Evolutionary conservation across 2,329 filamentous ascomycete species (phyloP).

Genomic region (Karstenula rhodostoma): DNA sequence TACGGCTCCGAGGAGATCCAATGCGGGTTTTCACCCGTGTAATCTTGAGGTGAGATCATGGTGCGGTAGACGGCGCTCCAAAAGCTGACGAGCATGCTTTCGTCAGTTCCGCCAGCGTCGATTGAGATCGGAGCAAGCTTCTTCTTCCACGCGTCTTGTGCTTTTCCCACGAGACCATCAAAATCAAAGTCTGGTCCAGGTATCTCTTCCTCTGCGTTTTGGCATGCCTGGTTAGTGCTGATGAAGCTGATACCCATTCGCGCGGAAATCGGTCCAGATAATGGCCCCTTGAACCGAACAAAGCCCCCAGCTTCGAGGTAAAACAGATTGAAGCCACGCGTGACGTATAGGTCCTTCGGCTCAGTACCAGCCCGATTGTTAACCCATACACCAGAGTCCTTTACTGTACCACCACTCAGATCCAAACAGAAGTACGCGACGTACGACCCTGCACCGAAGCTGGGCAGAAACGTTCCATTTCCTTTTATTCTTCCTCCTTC

Average conservation of each 20-base stretch:
- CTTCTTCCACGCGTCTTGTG: conserved; percentile 51
- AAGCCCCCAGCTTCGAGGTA: conserved; percentile 47
- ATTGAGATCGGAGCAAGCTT: conserved; percentile 52
- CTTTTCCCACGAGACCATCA: conserved; percentile 56
- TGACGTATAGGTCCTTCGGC: conserved; percentile 50
- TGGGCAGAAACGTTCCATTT: conserved; percentile 66
- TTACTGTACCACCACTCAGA: conserved; percentile 58
- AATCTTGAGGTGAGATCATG: conserved; percentile 57
- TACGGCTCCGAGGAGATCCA: conserved; percentile 56
- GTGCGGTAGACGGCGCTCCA: conserved; percentile 57
- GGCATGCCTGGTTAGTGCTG: conserved; percentile 70
- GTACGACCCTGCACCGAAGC: conserved; percentile 69
- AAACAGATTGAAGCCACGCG: conserved; percentile 46
- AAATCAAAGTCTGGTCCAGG: conserved; percentile 68
- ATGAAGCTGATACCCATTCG: conserved; percentile 76
- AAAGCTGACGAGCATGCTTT: conserved; percentile 51
- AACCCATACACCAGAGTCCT: conserved; percentile 66
- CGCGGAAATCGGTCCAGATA: conserved; percentile 65
- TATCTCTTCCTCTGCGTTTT: conserved; percentile 74
- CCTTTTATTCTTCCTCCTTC: conserved; percentile 60
- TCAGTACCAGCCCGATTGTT: conserved; percentile 60
- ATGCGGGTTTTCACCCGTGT: conserved; percentile 57
- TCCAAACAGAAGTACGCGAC: conserved; percentile 68
- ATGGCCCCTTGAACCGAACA: conserved; percentile 61
- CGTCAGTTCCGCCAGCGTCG: conserved; percentile 45